A percentile compares a stretch with the other conserved stretches of the same genome.
Conservation (phyloP, 139 green algal genomes). For the Eudorina sp. region DNA sequence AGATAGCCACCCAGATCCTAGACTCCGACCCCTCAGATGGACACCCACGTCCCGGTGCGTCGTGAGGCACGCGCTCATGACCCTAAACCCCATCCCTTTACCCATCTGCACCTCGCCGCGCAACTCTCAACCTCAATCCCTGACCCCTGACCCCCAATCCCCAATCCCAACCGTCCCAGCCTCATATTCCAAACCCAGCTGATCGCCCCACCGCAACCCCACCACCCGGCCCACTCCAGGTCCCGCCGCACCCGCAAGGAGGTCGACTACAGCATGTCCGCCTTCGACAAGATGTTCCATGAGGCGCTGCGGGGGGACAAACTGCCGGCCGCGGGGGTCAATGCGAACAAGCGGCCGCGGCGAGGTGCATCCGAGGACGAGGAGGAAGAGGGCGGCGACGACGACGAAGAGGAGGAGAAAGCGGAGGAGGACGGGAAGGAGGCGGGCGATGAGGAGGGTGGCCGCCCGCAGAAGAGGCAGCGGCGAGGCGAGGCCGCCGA, state of each 20-base stretch:
- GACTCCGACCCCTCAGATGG: too few species aligned
- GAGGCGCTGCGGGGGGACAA: background rate
- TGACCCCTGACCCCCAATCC: too few species aligned
- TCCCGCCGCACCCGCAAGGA: slow-evolving; percentile 45
- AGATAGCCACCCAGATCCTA: too few species aligned
- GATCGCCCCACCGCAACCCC: background rate
- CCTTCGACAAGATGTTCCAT: slow-evolving; percentile 44
- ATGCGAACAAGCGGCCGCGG: background rate
- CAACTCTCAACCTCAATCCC: too few species aligned
- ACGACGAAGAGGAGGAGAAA: slow-evolving; percentile 3
- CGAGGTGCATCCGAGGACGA: background rate
- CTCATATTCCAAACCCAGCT: too few species aligned
- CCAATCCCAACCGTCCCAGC: too few species aligned
- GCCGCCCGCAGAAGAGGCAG: background rate
- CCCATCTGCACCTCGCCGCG: too few species aligned
- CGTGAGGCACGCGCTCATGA: too few species aligned
- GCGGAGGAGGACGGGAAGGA: background rate
- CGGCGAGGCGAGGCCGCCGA: background rate
- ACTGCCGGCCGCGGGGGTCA: too few species aligned
- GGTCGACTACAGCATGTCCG: slow-evolving; percentile 39
- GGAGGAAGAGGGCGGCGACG: background rate
- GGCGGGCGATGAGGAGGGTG: background rate
- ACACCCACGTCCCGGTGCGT: too few species aligned
- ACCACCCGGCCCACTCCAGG: background rate
- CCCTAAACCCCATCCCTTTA: too few species aligned